A percentile compares a stretch with the other conserved stretches of the same genome.
phyloP scores from a whole-genome alignment of 2,329 filamentous ascomycete species.

The Rachicladosporium sp. region DNA sequence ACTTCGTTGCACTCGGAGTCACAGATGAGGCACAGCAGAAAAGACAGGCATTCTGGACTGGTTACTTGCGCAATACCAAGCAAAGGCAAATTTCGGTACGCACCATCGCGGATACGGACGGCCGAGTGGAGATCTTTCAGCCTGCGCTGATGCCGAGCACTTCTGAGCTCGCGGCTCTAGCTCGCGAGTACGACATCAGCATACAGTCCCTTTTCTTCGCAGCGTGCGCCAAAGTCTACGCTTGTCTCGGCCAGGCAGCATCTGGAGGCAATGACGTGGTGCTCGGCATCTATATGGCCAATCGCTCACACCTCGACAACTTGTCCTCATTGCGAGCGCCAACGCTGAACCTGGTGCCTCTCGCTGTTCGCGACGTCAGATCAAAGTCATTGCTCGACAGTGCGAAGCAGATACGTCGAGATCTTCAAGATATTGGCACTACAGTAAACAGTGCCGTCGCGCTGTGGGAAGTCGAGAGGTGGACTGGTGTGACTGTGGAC shows the following conservation, averaged over 20 bases:
- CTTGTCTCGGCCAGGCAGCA: slow-evolving; percentile 13
- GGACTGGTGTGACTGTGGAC: slow-evolving; percentile 61
- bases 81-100: slow-evolving; percentile 9
- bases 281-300: slow-evolving; percentile 74
- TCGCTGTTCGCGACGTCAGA: slow-evolving; percentile 40
- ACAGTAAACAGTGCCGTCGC: slow-evolving; percentile 45
- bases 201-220: slow-evolving; percentile 68
- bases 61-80: slow-evolving; percentile 29
- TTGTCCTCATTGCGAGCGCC: slow-evolving; percentile 47
- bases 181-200: slow-evolving; percentile 46
- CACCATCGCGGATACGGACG: slow-evolving; percentile 10
- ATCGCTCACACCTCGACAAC: slow-evolving; percentile 46
- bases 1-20: slow-evolving; percentile 29
- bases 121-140: slow-evolving; percentile 34
- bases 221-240: slow-evolving; percentile 46
- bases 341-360: slow-evolving; percentile 66
- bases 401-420: slow-evolving; percentile 53
- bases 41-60: slow-evolving; percentile 38
- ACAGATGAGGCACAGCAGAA: slow-evolving; percentile 1
- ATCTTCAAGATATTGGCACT: slow-evolving; percentile 50
- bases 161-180: slow-evolving; percentile 28
- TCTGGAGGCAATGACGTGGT: slow-evolving; percentile 35
- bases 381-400: slow-evolving; percentile 31
- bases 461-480: slow-evolving; percentile 58
- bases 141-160: slow-evolving; percentile 35